Conservation (phyloP, 495 filamentous ascomycete genomes). For the Tuber calosporum region DNA sequence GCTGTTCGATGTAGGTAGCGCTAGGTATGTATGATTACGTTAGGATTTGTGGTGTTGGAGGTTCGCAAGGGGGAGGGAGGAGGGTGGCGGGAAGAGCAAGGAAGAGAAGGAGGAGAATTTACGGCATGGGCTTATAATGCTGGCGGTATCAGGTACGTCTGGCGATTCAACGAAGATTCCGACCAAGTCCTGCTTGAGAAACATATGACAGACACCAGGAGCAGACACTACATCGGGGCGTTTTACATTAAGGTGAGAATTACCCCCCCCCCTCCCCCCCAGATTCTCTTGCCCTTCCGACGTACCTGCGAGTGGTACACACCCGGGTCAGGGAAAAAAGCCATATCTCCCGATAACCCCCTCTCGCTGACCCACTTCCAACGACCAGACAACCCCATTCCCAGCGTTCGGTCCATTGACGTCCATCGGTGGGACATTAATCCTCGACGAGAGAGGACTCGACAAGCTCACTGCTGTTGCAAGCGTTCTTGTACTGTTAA, state of each 20-base stretch:
- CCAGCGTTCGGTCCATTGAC: slow-evolving; percentile 12
- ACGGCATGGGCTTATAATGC: slow-evolving; percentile 4
- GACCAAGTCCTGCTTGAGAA: slow-evolving; percentile 20
- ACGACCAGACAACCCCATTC: background rate
- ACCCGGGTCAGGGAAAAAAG: background rate
- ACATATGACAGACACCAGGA: slow-evolving; percentile 1
- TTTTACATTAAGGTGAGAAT: slow-evolving; percentile 35
- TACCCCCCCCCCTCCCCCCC: no score
- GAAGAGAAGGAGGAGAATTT: background rate
- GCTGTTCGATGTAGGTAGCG: slow-evolving; percentile 20
- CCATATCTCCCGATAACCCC: background rate
- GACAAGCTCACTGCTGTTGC: slow-evolving; percentile 22
- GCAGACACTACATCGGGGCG: slow-evolving; percentile 29
- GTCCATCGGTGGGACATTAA: slow-evolving; percentile 28
- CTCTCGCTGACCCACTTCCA: background rate
- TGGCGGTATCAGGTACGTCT: slow-evolving; percentile 12
- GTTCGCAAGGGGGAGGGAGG: slow-evolving; percentile 11
- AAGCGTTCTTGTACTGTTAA: slow-evolving; percentile 31
- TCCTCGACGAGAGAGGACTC: slow-evolving; percentile 35
- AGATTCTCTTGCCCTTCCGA: background rate
- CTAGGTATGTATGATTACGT: slow-evolving; percentile 17
- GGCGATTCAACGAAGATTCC: slow-evolving; percentile 8
- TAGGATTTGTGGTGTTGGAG: slow-evolving; percentile 10
- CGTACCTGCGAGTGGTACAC: background rate
- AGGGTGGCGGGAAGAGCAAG: slow-evolving; percentile 15